Evolutionary conservation across 2,329 filamentous ascomycete species (phyloP).

Genomic region (Cyanodermella asteris): DNA sequence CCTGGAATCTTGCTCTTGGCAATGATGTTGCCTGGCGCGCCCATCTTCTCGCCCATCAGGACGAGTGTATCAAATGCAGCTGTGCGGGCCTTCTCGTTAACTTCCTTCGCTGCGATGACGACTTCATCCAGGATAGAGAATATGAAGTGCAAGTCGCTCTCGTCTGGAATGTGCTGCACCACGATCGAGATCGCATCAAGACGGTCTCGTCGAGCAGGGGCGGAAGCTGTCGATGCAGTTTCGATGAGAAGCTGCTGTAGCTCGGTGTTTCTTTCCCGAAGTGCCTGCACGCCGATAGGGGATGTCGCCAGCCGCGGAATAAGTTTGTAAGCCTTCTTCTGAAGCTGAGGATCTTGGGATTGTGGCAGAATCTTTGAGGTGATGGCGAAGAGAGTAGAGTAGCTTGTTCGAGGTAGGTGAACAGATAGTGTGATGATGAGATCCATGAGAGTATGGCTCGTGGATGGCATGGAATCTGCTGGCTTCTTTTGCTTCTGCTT

Average conservation of each 20-base stretch:
- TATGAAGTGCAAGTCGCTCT: slow-evolving; percentile 72
- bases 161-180: slow-evolving; percentile 51
- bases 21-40: slow-evolving; percentile 53
- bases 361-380: slow-evolving; percentile 63
- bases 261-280: slow-evolving; percentile 53
- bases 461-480: slow-evolving; percentile 66
- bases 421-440: slow-evolving; percentile 89
- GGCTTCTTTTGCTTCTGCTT: slow-evolving; percentile 36
- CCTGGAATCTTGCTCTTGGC: slow-evolving; percentile 69
- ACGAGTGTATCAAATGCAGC: slow-evolving; percentile 80
- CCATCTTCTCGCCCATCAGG: slow-evolving; percentile 67
- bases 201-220: slow-evolving; percentile 68
- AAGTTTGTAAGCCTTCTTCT: slow-evolving; percentile 98
- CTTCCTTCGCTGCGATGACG: slow-evolving; percentile 90
- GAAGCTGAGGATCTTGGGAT: slow-evolving; percentile 68
- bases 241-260: slow-evolving; percentile 62
- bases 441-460: slow-evolving; percentile 87
- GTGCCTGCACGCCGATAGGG: slow-evolving; percentile 50
- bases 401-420: slow-evolving; percentile 75
- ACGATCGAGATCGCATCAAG: slow-evolving; percentile 64
- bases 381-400: slow-evolving; percentile 66
- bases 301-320: slow-evolving; percentile 78
- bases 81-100: slow-evolving; percentile 82
- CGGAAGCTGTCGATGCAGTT: slow-evolving; percentile 65
- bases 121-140: slow-evolving; percentile 81